Evolutionary conservation across 2,329 filamentous ascomycete species (phyloP).

Genomic region (Gaeumannomyces sp.): DNA sequence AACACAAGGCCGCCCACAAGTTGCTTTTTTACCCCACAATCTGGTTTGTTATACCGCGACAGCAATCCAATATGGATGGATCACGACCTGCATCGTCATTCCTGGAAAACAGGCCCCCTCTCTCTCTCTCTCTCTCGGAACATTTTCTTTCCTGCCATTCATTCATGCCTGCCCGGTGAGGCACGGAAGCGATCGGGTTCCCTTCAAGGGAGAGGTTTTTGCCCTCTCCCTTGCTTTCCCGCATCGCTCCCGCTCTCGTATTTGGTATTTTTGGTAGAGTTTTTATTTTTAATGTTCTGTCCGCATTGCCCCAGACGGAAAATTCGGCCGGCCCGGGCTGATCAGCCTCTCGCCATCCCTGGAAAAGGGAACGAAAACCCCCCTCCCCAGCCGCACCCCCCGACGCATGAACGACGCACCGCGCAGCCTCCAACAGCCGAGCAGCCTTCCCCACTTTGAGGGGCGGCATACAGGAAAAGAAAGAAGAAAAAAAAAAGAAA

Average conservation of each 20-base stretch:
- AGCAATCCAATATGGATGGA: neutral
- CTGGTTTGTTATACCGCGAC: neutral
- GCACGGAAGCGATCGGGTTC: too few relatives aligned
- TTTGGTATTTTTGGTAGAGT: neutral
- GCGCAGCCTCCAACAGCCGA: neutral
- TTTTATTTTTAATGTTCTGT: neutral
- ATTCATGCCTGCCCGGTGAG: neutral
- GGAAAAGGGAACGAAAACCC: neutral
- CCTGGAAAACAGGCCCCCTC: neutral
- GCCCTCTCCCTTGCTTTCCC: neutral
- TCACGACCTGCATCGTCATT: neutral
- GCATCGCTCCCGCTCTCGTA: neutral
- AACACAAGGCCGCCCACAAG: neutral
- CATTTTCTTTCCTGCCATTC: neutral
- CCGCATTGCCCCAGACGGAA: neutral
- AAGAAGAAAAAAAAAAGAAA: neutral
- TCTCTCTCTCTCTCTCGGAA: neutral
- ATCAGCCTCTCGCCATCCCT: neutral
- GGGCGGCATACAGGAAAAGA: neutral
- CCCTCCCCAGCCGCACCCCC: too few relatives aligned
- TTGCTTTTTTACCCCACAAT: neutral
- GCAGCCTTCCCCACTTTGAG: neutral
- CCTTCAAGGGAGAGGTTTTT: too few relatives aligned
- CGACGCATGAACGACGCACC: neutral
- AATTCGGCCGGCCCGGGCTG: neutral